These are phyloP conservation scores for Claviceps sorghi DNA, from an alignment of 2,329 filamentous ascomycete species.

Conservation along the genomic window DNA sequence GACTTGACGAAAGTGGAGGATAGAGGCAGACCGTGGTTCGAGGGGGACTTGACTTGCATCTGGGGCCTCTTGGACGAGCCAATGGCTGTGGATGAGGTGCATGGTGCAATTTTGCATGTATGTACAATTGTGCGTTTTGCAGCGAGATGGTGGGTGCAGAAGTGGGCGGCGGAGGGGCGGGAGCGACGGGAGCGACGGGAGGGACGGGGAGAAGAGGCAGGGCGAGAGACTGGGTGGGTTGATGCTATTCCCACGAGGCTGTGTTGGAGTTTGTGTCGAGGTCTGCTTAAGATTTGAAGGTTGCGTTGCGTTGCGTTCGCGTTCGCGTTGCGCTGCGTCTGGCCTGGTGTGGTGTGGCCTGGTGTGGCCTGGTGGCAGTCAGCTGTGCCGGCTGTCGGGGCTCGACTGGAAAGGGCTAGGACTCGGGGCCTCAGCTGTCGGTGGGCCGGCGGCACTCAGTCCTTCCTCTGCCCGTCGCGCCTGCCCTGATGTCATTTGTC, in stretches of 20 bases:
- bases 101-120: neutral
- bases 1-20: neutral
- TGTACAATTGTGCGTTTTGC: neutral
- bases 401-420: no score
- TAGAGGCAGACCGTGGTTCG: neutral
- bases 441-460: neutral
- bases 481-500: neutral
- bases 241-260: neutral
- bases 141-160: neutral
- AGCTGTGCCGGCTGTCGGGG: neutral
- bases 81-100: neutral
- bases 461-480: neutral
- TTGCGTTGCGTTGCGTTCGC: neutral
- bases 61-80: neutral
- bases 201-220: neutral
- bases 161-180: neutral
- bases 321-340: no score
- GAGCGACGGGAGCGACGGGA: neutral
- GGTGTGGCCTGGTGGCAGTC: no score
- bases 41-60: neutral
- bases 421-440: neutral
- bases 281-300: neutral
- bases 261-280: neutral
- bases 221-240: neutral
- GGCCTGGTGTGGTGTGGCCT: no score